A percentile compares a stretch with the other conserved stretches of the same genome.
These are phyloP conservation scores for Echria macrotheca DNA, from an alignment of 495 filamentous ascomycete species.

Conservation along the genomic window DNA sequence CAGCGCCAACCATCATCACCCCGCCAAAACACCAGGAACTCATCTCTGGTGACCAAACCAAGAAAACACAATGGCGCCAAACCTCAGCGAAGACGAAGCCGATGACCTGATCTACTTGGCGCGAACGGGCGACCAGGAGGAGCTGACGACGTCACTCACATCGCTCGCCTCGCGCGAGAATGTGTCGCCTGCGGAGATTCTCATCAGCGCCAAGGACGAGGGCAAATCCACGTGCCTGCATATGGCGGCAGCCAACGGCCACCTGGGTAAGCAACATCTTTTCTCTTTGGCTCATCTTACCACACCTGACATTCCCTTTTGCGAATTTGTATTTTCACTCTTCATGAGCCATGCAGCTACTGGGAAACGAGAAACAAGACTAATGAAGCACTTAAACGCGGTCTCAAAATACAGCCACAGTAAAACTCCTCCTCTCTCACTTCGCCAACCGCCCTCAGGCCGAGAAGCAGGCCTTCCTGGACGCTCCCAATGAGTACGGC, in stretches of 20 bases:
- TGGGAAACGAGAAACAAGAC: too few relatives aligned
- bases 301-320: background rate
- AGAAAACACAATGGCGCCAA: conserved; percentile 41
- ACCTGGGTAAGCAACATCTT: conserved; percentile 54
- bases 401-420: conserved; percentile 36
- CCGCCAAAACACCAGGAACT: background rate
- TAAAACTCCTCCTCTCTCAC: conserved; percentile 34
- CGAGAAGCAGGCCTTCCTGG: conserved; percentile 47
- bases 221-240: conserved; percentile 73
- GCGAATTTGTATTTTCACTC: background rate
- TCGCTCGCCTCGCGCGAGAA: conserved; percentile 52
- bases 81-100: conserved; percentile 66
- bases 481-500: conserved; percentile 67
- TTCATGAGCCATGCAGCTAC: background rate
- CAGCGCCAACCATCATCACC: background rate
- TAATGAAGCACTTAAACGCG: too few relatives aligned
- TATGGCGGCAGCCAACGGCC: conserved; percentile 86
- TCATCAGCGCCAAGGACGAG: conserved; percentile 62
- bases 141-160: conserved; percentile 57
- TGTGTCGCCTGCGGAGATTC: conserved; percentile 47
- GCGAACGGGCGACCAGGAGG: conserved; percentile 65
- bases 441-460: conserved; percentile 26
- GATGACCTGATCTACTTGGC: conserved; percentile 85
- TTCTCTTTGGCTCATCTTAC: background rate
- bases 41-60: too few relatives aligned